A percentile compares a stretch with the other conserved stretches of the same genome.
Conservation (phyloP, 371 early-diverging fungal species). For the Mucor racemosus region DNA sequence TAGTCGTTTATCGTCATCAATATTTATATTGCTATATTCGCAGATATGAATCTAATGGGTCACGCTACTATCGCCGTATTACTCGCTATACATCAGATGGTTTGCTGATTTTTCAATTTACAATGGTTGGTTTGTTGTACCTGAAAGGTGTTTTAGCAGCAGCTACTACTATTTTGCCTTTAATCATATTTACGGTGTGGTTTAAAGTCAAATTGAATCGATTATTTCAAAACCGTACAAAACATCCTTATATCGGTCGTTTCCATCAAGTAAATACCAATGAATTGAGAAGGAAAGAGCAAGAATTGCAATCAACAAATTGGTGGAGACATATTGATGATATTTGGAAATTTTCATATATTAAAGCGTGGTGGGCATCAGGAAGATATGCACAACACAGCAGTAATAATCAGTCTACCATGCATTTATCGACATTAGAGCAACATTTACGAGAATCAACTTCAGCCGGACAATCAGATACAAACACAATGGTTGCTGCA, state of each 20-base stretch:
- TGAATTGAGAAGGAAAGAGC: neutral
- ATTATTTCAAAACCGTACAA: conserved; percentile 47
- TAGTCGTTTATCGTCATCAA: conserved; percentile 80
- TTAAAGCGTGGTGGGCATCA: conserved; percentile 39
- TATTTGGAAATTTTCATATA: conserved; percentile 44
- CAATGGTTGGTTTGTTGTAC: conserved; percentile 80
- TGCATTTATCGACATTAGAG: conserved; percentile 7
- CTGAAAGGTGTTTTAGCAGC: conserved; percentile 58
- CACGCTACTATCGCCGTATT: conserved; percentile 74
- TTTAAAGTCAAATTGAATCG: conserved; percentile 53
- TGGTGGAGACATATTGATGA: conserved; percentile 29
- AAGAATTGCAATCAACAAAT: neutral
- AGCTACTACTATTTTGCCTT: conserved; percentile 50
- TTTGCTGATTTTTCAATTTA: conserved; percentile 83
- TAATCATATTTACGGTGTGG: conserved; percentile 58
- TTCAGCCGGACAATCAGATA: neutral
- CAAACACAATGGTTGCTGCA: neutral
- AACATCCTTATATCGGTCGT: conserved; percentile 50
- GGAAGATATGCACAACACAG: conserved; percentile 38
- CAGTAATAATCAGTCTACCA: conserved; percentile 16
- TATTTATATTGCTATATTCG: conserved; percentile 86
- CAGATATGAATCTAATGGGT: conserved; percentile 81
- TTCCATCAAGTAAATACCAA: conserved; percentile 24
- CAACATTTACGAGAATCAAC: conserved; percentile 3
- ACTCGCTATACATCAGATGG: conserved; percentile 81